A percentile compares a stretch with the other conserved stretches of the same genome.
These are phyloP conservation scores for Oryza punctata DNA, from an alignment of 176 grass and related monocot species.

Conservation along the genomic window DNA sequence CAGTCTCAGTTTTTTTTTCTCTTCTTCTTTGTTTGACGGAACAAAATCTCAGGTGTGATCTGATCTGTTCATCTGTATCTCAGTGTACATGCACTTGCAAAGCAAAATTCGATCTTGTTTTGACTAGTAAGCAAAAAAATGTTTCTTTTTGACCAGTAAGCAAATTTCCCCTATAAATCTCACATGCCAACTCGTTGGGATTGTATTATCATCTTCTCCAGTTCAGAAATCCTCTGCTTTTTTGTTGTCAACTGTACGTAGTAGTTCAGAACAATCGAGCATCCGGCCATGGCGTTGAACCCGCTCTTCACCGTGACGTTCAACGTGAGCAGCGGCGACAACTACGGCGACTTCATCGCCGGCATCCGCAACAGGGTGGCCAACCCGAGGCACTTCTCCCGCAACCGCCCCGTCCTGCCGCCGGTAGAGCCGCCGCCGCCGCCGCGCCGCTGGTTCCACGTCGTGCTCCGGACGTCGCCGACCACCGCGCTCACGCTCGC, in stretches of 20 bases:
- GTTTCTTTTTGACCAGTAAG: background rate
- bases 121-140: background rate
- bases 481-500: constrained; percentile 14
- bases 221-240: background rate
- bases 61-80: background rate
- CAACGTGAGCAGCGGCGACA: constrained; percentile 29
- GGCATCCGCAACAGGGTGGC: constrained; percentile 4
- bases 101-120: background rate
- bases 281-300: background rate
- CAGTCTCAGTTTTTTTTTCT: background rate
- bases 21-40: background rate
- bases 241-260: too few species aligned
- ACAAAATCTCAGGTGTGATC: background rate
- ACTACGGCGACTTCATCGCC: constrained; percentile 25
- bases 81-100: background rate
- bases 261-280: too few species aligned
- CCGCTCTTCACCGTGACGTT: constrained; percentile 20
- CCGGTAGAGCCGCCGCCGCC: constrained; percentile 19
- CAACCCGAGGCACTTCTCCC: constrained; percentile 36
- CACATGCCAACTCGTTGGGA: background rate
- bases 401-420: constrained; percentile 31
- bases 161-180: background rate
- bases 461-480: background rate
- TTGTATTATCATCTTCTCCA: background rate
- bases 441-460: constrained; percentile 39